These are phyloP conservation scores for Stagonosporopsis vannaccii DNA, from an alignment of 2,329 filamentous ascomycete species.

Conservation along the genomic window DNA sequence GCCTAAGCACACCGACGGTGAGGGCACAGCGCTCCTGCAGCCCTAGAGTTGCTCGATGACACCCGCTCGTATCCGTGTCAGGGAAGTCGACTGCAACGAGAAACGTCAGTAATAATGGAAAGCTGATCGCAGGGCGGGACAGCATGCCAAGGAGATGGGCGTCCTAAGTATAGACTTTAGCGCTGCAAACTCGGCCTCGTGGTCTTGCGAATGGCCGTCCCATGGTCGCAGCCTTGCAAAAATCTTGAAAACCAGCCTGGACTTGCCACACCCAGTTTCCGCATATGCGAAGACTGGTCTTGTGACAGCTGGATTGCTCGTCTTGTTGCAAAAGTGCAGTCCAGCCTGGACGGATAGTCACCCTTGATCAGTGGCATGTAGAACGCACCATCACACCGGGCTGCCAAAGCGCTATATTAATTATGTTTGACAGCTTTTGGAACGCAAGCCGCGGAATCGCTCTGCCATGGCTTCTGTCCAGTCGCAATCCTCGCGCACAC, in stretches of 20 bases:
- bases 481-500: not conserved
- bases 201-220: no score
- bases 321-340: no score
- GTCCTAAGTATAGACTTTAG: constrained; percentile 12
- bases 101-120: not conserved
- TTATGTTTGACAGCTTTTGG: not conserved
- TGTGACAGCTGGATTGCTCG: not conserved
- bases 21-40: not conserved
- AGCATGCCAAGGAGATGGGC: not conserved
- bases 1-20: not conserved
- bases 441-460: not conserved
- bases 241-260: not conserved
- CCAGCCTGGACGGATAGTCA: no score
- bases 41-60: not conserved
- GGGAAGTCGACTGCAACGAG: not conserved
- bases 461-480: not conserved
- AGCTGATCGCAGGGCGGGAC: not conserved
- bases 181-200: not conserved
- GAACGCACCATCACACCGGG: not conserved
- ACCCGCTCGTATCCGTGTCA: not conserved
- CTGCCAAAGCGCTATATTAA: not conserved
- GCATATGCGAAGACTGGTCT: not conserved
- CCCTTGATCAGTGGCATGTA: not conserved
- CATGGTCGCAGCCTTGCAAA: not conserved
- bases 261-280: not conserved